Evolutionary conservation across 345 rosid genomes (phyloP).

Genomic region (Gossypium sturtianum): DNA sequence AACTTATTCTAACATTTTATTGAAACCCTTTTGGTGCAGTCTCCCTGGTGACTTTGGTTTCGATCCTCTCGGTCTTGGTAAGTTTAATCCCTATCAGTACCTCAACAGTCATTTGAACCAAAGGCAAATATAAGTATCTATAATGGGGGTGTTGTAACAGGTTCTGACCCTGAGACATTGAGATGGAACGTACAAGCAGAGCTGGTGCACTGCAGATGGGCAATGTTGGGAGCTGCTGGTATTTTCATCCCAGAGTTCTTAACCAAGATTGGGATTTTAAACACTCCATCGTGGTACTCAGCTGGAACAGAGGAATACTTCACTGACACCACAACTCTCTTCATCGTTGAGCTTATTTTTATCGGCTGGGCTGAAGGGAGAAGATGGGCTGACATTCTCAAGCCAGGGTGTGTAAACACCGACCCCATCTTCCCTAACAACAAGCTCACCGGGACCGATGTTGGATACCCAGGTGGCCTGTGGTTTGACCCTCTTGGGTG

Average conservation of each 20-base stretch:
- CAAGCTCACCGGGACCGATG: constrained; percentile 93
- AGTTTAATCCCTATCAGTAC: constrained; percentile 5
- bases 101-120: too few species aligned
- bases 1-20: neutral
- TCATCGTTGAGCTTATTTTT: constrained; percentile 68
- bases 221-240: constrained; percentile 97
- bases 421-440: constrained; percentile 97
- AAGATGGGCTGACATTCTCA: constrained; percentile 92
- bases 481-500: constrained; percentile 99
- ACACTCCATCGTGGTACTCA: constrained; percentile 93
- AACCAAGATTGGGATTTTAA: constrained; percentile 78
- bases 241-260: constrained; percentile 93
- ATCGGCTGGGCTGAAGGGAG: constrained; percentile 99
- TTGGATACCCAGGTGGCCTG: constrained; percentile 97
- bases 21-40: constrained; percentile 32
- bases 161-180: constrained; percentile 85
- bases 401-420: constrained; percentile 93
- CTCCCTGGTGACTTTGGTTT: constrained; percentile 97
- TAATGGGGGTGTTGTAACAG: constrained; percentile 25
- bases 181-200: constrained; percentile 90
- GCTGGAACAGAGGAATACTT: constrained; percentile 82
- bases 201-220: constrained; percentile 93
- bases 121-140: too few species aligned
- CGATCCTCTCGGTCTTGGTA: constrained; percentile 94
- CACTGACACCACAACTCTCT: constrained; percentile 87